A percentile compares a stretch with the other conserved stretches of the same genome.
Evolutionary conservation across 495 filamentous ascomycete species (phyloP).

Genomic region (Xanthoparmelia taractica): DNA sequence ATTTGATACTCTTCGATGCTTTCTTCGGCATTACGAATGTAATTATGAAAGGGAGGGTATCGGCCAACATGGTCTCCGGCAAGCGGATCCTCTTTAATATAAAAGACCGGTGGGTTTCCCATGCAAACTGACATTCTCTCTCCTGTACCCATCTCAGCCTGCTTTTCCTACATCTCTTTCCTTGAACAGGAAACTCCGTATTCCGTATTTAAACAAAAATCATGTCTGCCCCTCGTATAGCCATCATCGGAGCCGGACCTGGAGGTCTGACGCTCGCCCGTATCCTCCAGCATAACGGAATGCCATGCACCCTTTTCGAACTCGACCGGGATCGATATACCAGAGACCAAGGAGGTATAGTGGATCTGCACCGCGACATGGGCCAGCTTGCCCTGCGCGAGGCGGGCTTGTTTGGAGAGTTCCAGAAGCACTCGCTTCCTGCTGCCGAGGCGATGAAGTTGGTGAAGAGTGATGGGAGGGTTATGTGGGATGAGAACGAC

Average conservation of each 20-base stretch:
- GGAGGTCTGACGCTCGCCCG: constrained; percentile 48
- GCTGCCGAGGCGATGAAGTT: constrained; percentile 39
- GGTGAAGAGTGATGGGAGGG: constrained; percentile 7
- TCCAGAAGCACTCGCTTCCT: constrained; percentile 37
- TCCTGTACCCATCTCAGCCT: background rate
- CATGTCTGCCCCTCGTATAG: constrained; percentile 32
- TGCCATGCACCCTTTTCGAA: constrained; percentile 41
- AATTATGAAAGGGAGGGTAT: background rate
- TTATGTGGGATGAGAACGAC: constrained; percentile 26
- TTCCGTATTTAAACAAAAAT: background rate
- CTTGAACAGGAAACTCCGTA: background rate
- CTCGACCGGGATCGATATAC: constrained; percentile 36
- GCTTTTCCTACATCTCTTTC: background rate
- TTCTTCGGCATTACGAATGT: background rate
- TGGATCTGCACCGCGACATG: constrained; percentile 46
- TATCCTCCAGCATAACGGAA: constrained; percentile 35
- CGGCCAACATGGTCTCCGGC: background rate
- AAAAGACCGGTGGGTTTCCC: background rate
- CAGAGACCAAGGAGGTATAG: constrained; percentile 42
- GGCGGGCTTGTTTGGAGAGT: constrained; percentile 43
- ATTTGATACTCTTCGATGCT: background rate
- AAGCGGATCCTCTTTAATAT: background rate
- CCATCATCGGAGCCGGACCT: constrained; percentile 52
- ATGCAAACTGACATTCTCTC: background rate
- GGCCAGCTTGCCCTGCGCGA: constrained; percentile 45